These are phyloP conservation scores for Kondoa subrosea DNA, from an alignment of 768 basidiomycete species.

Conservation along the genomic window DNA sequence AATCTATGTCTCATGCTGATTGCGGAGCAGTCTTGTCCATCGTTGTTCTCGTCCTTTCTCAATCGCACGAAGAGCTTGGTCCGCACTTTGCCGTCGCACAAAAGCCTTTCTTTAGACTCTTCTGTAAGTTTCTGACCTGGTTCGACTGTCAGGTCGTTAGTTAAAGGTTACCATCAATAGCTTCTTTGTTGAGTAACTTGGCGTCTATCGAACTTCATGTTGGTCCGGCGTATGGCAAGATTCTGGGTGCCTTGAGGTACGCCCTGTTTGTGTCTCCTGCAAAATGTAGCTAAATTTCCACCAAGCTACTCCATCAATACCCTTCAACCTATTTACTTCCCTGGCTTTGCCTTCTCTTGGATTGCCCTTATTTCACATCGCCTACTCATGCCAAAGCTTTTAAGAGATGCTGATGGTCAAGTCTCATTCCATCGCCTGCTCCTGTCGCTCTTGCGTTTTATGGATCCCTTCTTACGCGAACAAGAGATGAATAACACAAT, in stretches of 20 bases:
- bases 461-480: slow-evolving; percentile 73
- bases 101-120: slow-evolving; percentile 96
- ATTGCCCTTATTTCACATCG: slow-evolving; percentile 89
- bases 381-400: slow-evolving; percentile 88
- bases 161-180: too few relatives aligned
- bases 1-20: background rate
- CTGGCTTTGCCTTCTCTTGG: slow-evolving; percentile 97
- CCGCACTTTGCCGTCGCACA: slow-evolving; percentile 60
- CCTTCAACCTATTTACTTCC: slow-evolving; percentile 87
- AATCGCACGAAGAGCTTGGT: slow-evolving; percentile 86
- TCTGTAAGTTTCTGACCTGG: too few relatives aligned
- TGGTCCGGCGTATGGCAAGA: slow-evolving; percentile 73
- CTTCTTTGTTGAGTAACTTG: slow-evolving; percentile 80
- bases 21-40: slow-evolving; percentile 59
- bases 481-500: slow-evolving; percentile 56
- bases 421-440: slow-evolving; percentile 87
- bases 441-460: slow-evolving; percentile 84
- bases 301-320: slow-evolving; percentile 87
- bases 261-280: slow-evolving; percentile 15
- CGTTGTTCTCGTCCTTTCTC: slow-evolving; percentile 85
- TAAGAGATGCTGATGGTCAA: slow-evolving; percentile 92
- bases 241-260: slow-evolving; percentile 74
- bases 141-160: too few relatives aligned
- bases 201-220: slow-evolving; percentile 68
- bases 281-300: slow-evolving; percentile 4